These are phyloP conservation scores for Seiridium cupressi DNA, from an alignment of 2,329 filamentous ascomycete species.

Conservation along the genomic window DNA sequence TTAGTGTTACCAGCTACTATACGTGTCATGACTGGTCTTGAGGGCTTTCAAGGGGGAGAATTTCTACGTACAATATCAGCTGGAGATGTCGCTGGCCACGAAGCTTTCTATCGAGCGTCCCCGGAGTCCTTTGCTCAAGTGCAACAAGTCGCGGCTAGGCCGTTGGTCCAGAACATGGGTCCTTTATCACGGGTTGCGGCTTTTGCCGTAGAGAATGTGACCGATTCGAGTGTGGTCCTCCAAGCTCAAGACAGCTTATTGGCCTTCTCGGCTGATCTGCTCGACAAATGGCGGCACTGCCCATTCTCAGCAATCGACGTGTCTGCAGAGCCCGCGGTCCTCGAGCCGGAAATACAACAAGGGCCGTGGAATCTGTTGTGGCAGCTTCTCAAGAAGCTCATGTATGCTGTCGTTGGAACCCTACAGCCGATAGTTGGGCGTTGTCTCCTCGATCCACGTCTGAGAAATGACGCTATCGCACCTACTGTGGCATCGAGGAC, in stretches of 20 bases:
- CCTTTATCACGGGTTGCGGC: conserved; percentile 64
- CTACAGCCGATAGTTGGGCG: conserved; percentile 67
- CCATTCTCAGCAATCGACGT: conserved; percentile 72
- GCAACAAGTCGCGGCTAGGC: conserved; percentile 56
- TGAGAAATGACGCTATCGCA: conserved; percentile 46
- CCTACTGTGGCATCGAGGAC: conserved; percentile 68
- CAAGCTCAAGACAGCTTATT: conserved; percentile 59
- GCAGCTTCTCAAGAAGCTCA: conserved; percentile 69
- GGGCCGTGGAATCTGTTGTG: conserved; percentile 71
- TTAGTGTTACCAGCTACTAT: conserved; percentile 68
- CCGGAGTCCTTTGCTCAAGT: conserved; percentile 62
- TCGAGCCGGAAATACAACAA: conserved; percentile 64
- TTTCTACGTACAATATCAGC: conserved; percentile 68
- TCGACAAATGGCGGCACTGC: conserved; percentile 72
- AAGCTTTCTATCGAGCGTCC: conserved; percentile 62
- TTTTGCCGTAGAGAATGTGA: conserved; percentile 59
- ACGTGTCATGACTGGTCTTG: conserved; percentile 64
- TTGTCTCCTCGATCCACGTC: conserved; percentile 47
- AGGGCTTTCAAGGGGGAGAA: conserved; percentile 74
- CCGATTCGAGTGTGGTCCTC: conserved; percentile 43
- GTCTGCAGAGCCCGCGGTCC: conserved; percentile 59
- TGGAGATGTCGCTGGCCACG: conserved; percentile 58
- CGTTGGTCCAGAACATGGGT: conserved; percentile 65
- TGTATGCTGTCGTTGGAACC: conserved; percentile 62
- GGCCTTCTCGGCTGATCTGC: conserved; percentile 63